Evolutionary conservation across 169 alveolate genomes (phyloP), one percentile per base, ranked within the genome.

Genomic region (Eimeria praecox): DNA sequence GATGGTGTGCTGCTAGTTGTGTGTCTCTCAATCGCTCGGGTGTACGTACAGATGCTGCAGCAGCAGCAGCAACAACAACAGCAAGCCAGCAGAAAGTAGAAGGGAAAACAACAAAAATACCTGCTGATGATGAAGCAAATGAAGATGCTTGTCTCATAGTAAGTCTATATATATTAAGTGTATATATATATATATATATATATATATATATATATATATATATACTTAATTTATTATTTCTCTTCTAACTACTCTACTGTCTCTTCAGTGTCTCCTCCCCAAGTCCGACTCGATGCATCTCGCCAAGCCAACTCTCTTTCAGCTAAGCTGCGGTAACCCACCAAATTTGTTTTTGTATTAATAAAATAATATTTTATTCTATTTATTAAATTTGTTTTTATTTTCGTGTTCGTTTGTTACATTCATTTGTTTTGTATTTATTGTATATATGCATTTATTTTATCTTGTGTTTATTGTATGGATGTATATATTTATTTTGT

Each of bases 281-380:
- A 91, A 91, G 83, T 22, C 59, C 10, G 91, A 91, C 30, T 91
- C 95, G 40, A 62, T 91, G 95, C 95, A 91, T 38, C 91, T 85
- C 16, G 95, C 90, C 30, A 83, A 83, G 62, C 95, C 95, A 27
- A 42, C 54, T 14, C 71, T 91, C 30, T 91, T 56, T 87, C 86
- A 77, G 1, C 95, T 91, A 24, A 62, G 5, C 14, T 91, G 95
- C 80, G 91, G 62, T 75, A 30, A 69, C 12, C 12, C 20, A 49
- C 12, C 12, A 8, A 49, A 49, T 49, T 64, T 64, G 33, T 16
- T 64, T 64, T 24, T 64, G 5, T 10, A 10, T 64, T 64, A 64
- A 24, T 64, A 10, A 9, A 24, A 24, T 64, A 9, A 10, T 9
- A 24, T 24, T 64, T 64, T 9, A 64, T 64, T 64, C 18, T 10